A percentile compares a stretch with the other conserved stretches of the same genome.
phyloP scores from a whole-genome alignment of 352 stramenopile species.

The Phytophthora europaea region DNA sequence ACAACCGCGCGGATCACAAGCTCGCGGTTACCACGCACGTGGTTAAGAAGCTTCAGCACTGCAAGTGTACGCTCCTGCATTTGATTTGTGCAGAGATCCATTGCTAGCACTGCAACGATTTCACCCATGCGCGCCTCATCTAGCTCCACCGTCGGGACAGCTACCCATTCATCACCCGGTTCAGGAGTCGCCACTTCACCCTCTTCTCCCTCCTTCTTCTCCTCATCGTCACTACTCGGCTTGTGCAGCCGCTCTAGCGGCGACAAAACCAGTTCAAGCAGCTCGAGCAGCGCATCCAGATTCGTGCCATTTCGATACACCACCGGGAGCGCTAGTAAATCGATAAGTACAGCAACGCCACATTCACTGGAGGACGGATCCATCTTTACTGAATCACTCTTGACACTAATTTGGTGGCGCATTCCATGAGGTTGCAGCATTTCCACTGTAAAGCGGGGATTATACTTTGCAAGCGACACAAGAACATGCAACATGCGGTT shows the following conservation, averaged over 20 bases:
- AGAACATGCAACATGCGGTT: slow-evolving; percentile 91
- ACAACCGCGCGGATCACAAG: slow-evolving; percentile 80
- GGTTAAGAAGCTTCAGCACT: slow-evolving; percentile 84
- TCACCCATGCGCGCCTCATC: slow-evolving; percentile 59
- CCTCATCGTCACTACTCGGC: slow-evolving; percentile 55
- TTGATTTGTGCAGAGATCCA: slow-evolving; percentile 81
- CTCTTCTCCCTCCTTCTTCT: slow-evolving; percentile 56
- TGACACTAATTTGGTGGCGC: slow-evolving; percentile 36
- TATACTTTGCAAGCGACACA: slow-evolving; percentile 92
- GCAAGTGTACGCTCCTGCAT: slow-evolving; percentile 88
- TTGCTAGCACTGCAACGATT: slow-evolving; percentile 77
- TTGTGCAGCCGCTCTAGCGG: slow-evolving; percentile 84
- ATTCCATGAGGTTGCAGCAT: slow-evolving; percentile 82
- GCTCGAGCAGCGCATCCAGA: slow-evolving; percentile 93
- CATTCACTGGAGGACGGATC: slow-evolving; percentile 38
- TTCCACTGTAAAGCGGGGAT: slow-evolving; percentile 90
- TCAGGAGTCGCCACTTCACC: slow-evolving; percentile 21
- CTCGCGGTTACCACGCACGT: slow-evolving; percentile 67
- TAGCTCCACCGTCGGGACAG: slow-evolving; percentile 71
- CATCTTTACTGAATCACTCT: slow-evolving; percentile 26
- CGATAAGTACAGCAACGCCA: slow-evolving; percentile 81
- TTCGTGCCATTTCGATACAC: slow-evolving; percentile 92
- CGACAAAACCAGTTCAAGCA: slow-evolving; percentile 92
- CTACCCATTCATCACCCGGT: slow-evolving; percentile 68
- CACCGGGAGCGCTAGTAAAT: slow-evolving; percentile 88